A percentile compares a stretch with the other conserved stretches of the same genome.
Evolutionary conservation across 306 rosid genomes (phyloP).

Genomic region (Mimosa bimucronata): DNA sequence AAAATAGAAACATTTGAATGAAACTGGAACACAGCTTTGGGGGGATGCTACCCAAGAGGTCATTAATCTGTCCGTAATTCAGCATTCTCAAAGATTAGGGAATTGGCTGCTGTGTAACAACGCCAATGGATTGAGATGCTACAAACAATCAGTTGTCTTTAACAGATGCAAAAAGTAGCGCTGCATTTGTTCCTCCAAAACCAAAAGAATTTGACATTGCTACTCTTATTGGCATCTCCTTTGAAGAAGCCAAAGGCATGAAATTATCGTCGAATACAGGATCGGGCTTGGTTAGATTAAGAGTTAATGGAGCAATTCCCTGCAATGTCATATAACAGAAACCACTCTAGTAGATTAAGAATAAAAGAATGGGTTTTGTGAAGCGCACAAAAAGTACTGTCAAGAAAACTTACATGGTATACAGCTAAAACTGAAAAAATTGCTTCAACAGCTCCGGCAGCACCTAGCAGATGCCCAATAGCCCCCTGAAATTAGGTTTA

Average conservation of each 20-base stretch:
- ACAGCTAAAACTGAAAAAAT: constrained; percentile 85
- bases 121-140: constrained; percentile 24
- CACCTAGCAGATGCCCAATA: constrained; percentile 93
- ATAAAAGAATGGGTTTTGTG: constrained; percentile 24
- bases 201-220: constrained; percentile 94
- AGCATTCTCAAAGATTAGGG: background rate
- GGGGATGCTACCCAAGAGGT: background rate
- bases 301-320: constrained; percentile 93
- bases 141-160: constrained; percentile 36
- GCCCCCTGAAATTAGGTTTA: constrained; percentile 70
- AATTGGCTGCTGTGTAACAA: background rate
- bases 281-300: constrained; percentile 85
- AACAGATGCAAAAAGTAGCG: constrained; percentile 69
- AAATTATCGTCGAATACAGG: constrained; percentile 64
- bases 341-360: constrained; percentile 10
- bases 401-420: constrained; percentile 39
- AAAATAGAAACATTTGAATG: background rate
- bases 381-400: constrained; percentile 21
- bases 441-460: constrained; percentile 99
- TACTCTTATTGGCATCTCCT: constrained; percentile 67
- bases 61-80: background rate
- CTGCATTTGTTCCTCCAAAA: constrained; percentile 96
- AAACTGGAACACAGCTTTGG: background rate
- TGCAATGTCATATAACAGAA: constrained; percentile 42
- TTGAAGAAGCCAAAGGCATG: constrained; percentile 70